Conservation (phyloP, 257 asterid genomes). For the Nyctanthes arbortristis region DNA sequence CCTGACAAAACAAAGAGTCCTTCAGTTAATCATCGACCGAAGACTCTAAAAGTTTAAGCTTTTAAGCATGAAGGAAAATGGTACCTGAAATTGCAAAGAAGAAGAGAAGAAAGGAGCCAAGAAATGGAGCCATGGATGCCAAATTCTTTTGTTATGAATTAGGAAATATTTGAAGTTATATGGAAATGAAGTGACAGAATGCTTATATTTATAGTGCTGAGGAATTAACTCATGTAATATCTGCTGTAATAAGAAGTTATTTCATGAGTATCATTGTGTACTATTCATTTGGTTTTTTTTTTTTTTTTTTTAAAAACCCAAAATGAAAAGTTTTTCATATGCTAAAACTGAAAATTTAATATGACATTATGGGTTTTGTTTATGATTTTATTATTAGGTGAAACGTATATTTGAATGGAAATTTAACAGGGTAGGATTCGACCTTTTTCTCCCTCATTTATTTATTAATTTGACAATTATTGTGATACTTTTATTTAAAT, state of each 20-base stretch:
- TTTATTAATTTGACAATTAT: not conserved
- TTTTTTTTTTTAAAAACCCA: no score
- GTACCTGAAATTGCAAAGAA: slow-evolving; percentile 19
- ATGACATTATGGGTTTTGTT: not conserved
- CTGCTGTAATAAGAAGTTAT: not conserved
- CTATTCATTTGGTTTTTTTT: slow-evolving; percentile 16
- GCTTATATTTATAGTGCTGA: not conserved
- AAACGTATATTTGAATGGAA: not conserved
- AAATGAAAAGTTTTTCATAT: not conserved
- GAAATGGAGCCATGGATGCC: slow-evolving; percentile 22
- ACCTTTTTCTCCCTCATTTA: no score
- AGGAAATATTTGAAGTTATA: not conserved
- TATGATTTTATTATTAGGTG: not conserved
- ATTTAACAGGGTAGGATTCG: not conserved
- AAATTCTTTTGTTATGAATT: not conserved
- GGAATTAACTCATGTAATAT: not conserved
- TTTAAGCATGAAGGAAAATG: not conserved
- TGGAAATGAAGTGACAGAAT: not conserved
- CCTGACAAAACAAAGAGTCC: slow-evolving; percentile 10
- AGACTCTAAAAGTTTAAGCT: not conserved
- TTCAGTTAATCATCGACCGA: no score
- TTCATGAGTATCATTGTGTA: not conserved
- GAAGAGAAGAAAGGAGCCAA: slow-evolving; percentile 6
- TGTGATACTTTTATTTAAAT: not conserved
- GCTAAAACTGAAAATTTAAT: not conserved